These are phyloP conservation scores for Amylocystis lapponica DNA, from an alignment of 768 basidiomycete species.

Conservation along the genomic window DNA sequence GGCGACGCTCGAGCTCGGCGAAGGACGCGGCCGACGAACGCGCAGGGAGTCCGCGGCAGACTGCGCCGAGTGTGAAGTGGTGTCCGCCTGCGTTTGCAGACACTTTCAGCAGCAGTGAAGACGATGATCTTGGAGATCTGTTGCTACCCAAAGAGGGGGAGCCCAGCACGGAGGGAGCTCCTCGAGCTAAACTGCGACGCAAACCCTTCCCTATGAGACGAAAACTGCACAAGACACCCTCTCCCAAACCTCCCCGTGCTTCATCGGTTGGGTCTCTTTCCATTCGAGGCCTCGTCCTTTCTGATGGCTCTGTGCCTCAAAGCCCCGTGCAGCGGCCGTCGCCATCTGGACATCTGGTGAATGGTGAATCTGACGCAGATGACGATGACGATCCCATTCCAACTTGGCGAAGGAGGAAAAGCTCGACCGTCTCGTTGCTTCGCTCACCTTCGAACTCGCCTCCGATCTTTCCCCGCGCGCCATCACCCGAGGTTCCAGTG, in stretches of 20 bases:
- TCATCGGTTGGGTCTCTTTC: background rate
- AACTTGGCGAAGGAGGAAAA: constrained; percentile 2
- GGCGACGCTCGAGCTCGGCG: too few species aligned
- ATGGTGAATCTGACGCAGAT: background rate
- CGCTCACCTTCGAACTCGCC: background rate
- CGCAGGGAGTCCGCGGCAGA: too few species aligned
- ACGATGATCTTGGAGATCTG: constrained; percentile 1
- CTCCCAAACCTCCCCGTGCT: background rate
- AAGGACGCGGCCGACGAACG: too few species aligned
- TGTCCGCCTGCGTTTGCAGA: constrained; percentile 6
- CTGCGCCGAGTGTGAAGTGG: too few species aligned
- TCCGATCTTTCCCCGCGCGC: background rate
- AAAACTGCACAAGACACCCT: background rate
- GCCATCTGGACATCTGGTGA: background rate
- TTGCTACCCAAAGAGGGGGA: constrained; percentile 3
- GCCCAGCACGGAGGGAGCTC: background rate
- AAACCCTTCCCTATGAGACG: constrained; percentile 11
- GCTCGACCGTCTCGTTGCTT: background rate
- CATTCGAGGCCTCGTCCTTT: background rate
- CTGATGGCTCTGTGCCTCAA: background rate
- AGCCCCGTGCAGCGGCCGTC: background rate
- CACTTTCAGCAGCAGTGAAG: constrained; percentile 6
- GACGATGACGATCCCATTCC: background rate
- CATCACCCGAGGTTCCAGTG: background rate
- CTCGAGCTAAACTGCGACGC: background rate